These are phyloP conservation scores for Alternaria brassicicola DNA, from an alignment of 2,329 filamentous ascomycete species.

Conservation along the genomic window DNA sequence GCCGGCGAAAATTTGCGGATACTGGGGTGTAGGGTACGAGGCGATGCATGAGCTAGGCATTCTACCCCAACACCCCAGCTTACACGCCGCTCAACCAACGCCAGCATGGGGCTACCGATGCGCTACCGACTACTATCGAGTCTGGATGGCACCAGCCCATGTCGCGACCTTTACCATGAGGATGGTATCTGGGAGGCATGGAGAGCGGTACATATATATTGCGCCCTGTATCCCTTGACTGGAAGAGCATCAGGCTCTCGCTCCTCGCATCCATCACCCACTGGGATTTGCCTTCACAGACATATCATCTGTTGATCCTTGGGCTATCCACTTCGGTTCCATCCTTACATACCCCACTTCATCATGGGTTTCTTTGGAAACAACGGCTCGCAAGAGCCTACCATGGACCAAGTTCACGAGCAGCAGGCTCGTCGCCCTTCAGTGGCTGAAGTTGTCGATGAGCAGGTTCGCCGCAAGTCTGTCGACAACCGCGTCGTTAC, in stretches of 20 bases:
- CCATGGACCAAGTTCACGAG: conserved; percentile 43
- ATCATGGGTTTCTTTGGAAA: conserved; percentile 38
- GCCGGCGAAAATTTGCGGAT: conserved; percentile 25
- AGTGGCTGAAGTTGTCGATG: conserved; percentile 40
- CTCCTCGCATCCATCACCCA: conserved; percentile 20
- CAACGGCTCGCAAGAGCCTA: conserved; percentile 40
- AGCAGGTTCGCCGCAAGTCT: conserved; percentile 42
- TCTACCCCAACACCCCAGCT: conserved; percentile 18
- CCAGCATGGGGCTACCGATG: conserved; percentile 21
- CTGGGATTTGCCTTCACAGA: conserved; percentile 17
- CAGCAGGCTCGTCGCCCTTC: conserved; percentile 48
- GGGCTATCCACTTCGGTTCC: not conserved
- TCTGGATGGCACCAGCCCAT: conserved; percentile 34
- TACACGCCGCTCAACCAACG: conserved; percentile 21
- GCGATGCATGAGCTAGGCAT: conserved; percentile 20
- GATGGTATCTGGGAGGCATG: conserved; percentile 4
- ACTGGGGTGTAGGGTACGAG: conserved; percentile 22
- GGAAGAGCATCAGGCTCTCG: conserved; percentile 24
- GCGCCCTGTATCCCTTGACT: conserved; percentile 15
- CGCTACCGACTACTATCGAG: conserved; percentile 21
- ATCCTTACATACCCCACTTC: not conserved
- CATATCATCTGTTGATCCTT: conserved; percentile 1
- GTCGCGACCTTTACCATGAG: conserved; percentile 18
- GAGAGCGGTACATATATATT: conserved; percentile 33
- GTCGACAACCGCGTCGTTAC: conserved; percentile 45